phyloP scores from a whole-genome alignment of 768 basidiomycete genomes.

The Paxillus rubicundulus region DNA sequence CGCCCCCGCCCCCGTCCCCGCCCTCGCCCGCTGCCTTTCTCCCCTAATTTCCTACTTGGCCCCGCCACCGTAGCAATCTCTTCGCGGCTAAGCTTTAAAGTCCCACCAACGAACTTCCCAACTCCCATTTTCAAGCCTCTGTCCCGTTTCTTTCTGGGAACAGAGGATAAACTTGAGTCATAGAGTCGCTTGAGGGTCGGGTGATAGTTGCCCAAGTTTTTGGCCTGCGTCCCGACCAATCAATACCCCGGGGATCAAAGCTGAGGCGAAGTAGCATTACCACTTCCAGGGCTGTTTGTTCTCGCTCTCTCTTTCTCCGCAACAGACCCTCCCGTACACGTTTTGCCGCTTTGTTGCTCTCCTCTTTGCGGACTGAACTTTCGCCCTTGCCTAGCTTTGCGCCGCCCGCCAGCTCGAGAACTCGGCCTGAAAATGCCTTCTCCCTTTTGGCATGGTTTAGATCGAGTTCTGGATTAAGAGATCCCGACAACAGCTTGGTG shows the following conservation, averaged over 20 bases:
- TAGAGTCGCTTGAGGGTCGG: constrained; percentile 71
- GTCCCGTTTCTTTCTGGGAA: constrained; percentile 45
- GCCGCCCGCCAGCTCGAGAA: constrained; percentile 66
- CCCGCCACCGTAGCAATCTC: constrained; percentile 50
- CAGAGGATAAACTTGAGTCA: constrained; percentile 33
- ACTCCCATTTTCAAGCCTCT: constrained; percentile 77
- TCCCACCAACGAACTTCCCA: constrained; percentile 70
- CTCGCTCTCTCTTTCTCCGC: constrained; percentile 57
- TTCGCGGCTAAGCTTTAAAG: constrained; percentile 57
- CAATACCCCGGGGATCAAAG: neutral
- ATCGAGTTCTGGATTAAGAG: constrained; percentile 58
- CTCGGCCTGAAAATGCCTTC: constrained; percentile 74
- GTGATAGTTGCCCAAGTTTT: constrained; percentile 83
- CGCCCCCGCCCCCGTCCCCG: constrained; percentile 3
- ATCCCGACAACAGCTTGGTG: constrained; percentile 75
- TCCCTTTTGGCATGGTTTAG: constrained; percentile 64
- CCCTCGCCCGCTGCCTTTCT: neutral
- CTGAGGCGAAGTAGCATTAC: constrained; percentile 36
- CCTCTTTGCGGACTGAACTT: constrained; percentile 51
- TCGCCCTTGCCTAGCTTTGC: constrained; percentile 78
- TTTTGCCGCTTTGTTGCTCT: constrained; percentile 70
- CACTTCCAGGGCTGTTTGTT: constrained; percentile 61
- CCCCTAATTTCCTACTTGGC: constrained; percentile 1
- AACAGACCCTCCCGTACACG: constrained; percentile 68
- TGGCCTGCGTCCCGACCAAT: constrained; percentile 51